Base-by-base conservation (phyloP, 2,329 filamentous ascomycete species). In the Neocucurbitaria cava region DNA sequence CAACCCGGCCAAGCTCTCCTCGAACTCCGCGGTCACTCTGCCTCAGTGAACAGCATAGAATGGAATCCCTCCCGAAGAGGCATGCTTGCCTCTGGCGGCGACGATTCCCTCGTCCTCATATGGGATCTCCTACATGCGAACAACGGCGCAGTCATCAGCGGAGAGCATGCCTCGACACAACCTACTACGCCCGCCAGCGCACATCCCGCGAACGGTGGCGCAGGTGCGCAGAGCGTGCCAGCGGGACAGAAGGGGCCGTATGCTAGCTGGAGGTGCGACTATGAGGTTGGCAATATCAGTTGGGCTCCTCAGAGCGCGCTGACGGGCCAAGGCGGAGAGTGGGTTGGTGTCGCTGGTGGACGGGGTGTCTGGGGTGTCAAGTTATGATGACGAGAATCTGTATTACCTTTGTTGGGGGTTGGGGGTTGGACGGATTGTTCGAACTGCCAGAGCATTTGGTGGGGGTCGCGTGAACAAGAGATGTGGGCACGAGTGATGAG, bases 1-100 rank as follows among this genome's bases (percentile, higher is more conserved):
- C 95, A 99, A 77, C 95, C 95, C 0, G 95, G 95, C 5, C 95
- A 97, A 76, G 95, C 95, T 2, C 84, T 99, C 4, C 85, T 99
- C 23, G 95, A 99, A 74, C 87, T 99, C 33, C 91, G 91, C 43
- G 95, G 95, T 20, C 94, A 99, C 72, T 86, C 87, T 20, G 90
- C 91, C 4, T 78, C 91, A 7, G 85, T 99, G 52, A 98, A 96
- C 77, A 95, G 90, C 69, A 90, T 98, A 54, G 95, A 99, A 78
- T 99, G 95, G 95, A 96, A 92, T 8, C 94, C 92, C 0, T 85
- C 87, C 50, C 86, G 93, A 54, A 85, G 95, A 66, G 95, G 95
- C 21, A 90, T 93, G 62, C 85, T 99, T 17, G 94, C 94, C 15
- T 96, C 92, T 0, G 95, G 95, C 30, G 95, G 84, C 5, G 95